Evolutionary conservation across 306 rosid genomes (phyloP), one percentile per base, ranked within the genome.

Genomic region (Rosa multiflora): DNA sequence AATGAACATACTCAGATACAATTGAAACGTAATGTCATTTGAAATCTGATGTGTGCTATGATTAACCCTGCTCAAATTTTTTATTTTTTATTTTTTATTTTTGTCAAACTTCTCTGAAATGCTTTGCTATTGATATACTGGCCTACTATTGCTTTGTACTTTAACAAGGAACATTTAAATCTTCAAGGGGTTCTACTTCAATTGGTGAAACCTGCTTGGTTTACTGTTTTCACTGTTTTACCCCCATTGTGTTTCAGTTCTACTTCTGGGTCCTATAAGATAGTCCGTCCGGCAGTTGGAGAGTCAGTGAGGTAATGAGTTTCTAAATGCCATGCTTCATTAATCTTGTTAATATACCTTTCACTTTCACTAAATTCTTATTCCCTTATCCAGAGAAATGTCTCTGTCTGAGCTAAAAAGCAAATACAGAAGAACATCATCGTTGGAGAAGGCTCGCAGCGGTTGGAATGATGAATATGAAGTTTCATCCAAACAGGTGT

Each of bases 231-330:
- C 61, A 75, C 64, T 58, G 47, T 67, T 82, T 84, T 79, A 40
- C 64, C 70, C 5, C 58, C 52, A 70, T 17, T 84, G 17, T 85
- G 78, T 79, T 89, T 48, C 96, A 96, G 99, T 83, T 93, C 99
- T 63, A 76, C 89, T 76, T 83, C 98, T 49, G 97, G 94, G 67
- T 80, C 81, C 85, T 91, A 86, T 81, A 95, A 92, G 84, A 93
- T 87, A 79, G 96, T 95, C 63, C 99, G 99, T 11, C 99, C 99
- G 18, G 94, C 97, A 8, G 96, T 93, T 88, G 98, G 99, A 81
- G 99, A 95, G 91, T 93, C 99, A 15, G 66, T 84, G 63, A 88
- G 98, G 99, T 96, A 90, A 78, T 76, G 61, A 32, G 46, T 69
- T 70, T 51, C 49, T 70, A 52, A 74, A 85, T 76, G 32, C 76